phyloP scores from a whole-genome alignment of 2,329 filamentous ascomycete genomes.

The Phialemoniopsis sp. region DNA sequence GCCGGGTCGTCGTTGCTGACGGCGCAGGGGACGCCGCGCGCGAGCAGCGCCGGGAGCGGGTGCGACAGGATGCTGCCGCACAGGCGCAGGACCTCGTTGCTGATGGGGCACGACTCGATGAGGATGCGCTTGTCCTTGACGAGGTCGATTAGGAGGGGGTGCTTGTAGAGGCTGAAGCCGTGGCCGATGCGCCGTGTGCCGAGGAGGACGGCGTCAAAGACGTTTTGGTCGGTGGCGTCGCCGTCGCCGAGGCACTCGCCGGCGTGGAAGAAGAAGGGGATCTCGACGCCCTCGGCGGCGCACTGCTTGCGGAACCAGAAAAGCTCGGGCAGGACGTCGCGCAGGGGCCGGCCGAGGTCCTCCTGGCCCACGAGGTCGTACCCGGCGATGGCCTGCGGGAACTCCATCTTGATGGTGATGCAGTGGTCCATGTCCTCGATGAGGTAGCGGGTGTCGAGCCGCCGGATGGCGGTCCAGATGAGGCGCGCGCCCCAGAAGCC shows the following conservation, averaged over 20 bases:
- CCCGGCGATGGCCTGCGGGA: constrained; percentile 76
- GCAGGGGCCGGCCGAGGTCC: constrained; percentile 70
- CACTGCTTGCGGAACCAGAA: constrained; percentile 94
- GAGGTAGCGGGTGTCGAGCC: constrained; percentile 59
- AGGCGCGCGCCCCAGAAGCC: constrained; percentile 80
- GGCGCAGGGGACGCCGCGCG: constrained; percentile 77
- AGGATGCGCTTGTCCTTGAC: constrained; percentile 85
- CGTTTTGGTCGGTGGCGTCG: constrained; percentile 69
- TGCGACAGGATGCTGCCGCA: constrained; percentile 16
- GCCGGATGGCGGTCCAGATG: constrained; percentile 78
- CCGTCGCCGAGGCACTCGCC: constrained; percentile 80
- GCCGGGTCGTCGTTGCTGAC: constrained; percentile 90
- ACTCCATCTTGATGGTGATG: constrained; percentile 74
- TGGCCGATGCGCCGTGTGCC: constrained; percentile 88
- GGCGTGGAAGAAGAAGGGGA: constrained; percentile 96
- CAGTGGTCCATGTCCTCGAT: constrained; percentile 83
- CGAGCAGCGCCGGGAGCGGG: constrained; percentile 77
- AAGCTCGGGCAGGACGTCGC: constrained; percentile 74
- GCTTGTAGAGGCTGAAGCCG: constrained; percentile 84
- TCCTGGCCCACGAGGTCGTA: constrained; percentile 91
- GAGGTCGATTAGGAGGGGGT: constrained; percentile 83
- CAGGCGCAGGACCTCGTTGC: constrained; percentile 60
- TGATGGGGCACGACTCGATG: constrained; percentile 86
- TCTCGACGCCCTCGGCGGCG: constrained; percentile 68
- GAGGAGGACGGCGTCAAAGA: constrained; percentile 85